Base-by-base conservation (phyloP, 129 eudicot species). In the Artemisia tridentata region DNA sequence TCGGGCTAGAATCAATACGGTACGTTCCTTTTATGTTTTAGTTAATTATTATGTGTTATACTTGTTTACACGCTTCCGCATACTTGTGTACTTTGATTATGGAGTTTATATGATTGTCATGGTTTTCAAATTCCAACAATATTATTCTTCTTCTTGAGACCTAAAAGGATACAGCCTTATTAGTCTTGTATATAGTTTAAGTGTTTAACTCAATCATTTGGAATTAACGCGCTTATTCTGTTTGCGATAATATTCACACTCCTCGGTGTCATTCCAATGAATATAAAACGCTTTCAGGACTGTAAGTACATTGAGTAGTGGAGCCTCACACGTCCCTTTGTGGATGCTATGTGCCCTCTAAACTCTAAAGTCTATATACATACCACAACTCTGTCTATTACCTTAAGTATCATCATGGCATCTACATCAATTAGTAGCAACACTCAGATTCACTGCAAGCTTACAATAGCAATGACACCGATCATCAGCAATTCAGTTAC, bases 381-480 rank as follows among this genome's bases (percentile, higher is more conserved):
- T 46, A 9, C 55, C 56, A 46, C 17, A 72, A 72, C 15, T 47
- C 72, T 16, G 16, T 10, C 50, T 6, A 11, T 45, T 5, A 16
- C n/a, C 14, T 29, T 52, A 68, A 12, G 49, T 61, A 51, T 61
- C 29, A 68, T 48, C 55, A 67, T 29, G 63, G 11, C 50, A 29
- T 51, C 62, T 8, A 52, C 50, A 38, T 29, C 18, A 52, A 23
- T 63, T 68, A 52, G 18, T 54, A 31, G 45, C 62, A 68, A 68
- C 17, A n/a, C 62, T 9, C 10, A 23, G 21, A 14, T 17, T 38
- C 25, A 49, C 25, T 23, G 49, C 23, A 29, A 16, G 7, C n/a
- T 69, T 19, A 29, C 63, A 69, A 20, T 69, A 16, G 18, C 11
- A 27, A 29, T 60, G 47, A 27, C 19, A 27, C 8, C n/a, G 0